Conservation (phyloP, 2,329 filamentous ascomycete species). For the Curvularia spicifera region DNA sequence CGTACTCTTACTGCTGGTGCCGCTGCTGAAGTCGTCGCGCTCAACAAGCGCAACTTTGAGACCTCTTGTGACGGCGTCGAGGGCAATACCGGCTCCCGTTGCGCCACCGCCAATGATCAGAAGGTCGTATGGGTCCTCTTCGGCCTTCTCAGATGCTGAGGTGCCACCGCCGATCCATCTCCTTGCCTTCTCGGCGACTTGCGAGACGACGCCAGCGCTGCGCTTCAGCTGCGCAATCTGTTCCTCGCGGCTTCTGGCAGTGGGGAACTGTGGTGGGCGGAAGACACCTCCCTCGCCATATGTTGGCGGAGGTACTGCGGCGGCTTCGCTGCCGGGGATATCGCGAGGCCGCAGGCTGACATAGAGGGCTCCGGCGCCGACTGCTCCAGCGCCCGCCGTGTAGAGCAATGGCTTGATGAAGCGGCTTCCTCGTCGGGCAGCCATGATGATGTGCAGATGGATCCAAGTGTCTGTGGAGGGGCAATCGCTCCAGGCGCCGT, state of each 20-base stretch:
- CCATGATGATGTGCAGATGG: conserved; percentile 32
- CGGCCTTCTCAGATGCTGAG: conserved; percentile 34
- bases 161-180: conserved; percentile 48
- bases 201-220: conserved; percentile 53
- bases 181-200: conserved; percentile 50
- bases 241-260: conserved; percentile 66
- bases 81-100: conserved; percentile 79
- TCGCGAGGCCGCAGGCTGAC: conserved; percentile 72
- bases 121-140: conserved; percentile 71
- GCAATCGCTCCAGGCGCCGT: conserved; percentile 12
- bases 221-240: conserved; percentile 67
- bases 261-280: conserved; percentile 70
- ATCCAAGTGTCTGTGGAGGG: conserved; percentile 3
- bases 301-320: conserved; percentile 72
- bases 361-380: conserved; percentile 65
- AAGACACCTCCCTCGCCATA: conserved; percentile 73
- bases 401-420: conserved; percentile 66
- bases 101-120: conserved; percentile 81
- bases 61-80: conserved; percentile 80
- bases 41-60: conserved; percentile 82
- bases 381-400: conserved; percentile 61
- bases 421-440: conserved; percentile 50
- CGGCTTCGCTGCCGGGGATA: conserved; percentile 72
- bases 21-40: conserved; percentile 80
- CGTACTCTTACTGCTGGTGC: conserved; percentile 85